Percentiles rank a stretch among this genome's conserved stretches.
phyloP scores from a whole-genome alignment of 2,329 filamentous ascomycete species.

The Nigrospora osmanthi region DNA sequence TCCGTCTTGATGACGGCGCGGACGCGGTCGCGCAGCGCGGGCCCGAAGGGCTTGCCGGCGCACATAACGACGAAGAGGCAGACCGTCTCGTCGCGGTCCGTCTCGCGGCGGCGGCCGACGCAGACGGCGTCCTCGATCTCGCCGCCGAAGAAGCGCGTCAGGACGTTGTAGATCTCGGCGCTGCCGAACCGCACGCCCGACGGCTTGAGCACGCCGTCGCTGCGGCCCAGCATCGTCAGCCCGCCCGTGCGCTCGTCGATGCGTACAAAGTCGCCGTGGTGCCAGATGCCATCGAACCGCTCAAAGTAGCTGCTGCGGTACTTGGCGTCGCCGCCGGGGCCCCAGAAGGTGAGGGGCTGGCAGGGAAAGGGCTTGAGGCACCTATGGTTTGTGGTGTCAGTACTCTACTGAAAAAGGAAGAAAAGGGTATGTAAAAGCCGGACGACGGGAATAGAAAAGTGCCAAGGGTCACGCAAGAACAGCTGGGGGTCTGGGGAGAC shows the following conservation, averaged over 20 bases:
- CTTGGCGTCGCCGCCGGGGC: constrained; percentile 60
- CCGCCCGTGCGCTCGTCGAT: constrained; percentile 66
- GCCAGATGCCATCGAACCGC: constrained; percentile 72
- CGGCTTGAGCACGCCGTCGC: constrained; percentile 89
- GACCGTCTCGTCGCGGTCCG: constrained; percentile 77
- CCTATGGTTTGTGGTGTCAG: too few relatives aligned
- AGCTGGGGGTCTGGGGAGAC: too few relatives aligned
- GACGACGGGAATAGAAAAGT: too few relatives aligned
- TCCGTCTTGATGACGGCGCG: constrained; percentile 64
- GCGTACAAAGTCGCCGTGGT: constrained; percentile 86
- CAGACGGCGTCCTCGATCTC: constrained; percentile 83
- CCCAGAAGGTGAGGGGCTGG: constrained; percentile 87
- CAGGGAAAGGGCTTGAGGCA: constrained; percentile 83
- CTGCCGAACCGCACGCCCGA: constrained; percentile 86
- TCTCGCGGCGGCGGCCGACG: constrained; percentile 64
- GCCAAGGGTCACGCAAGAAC: too few relatives aligned
- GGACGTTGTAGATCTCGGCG: constrained; percentile 93
- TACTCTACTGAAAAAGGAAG: too few relatives aligned
- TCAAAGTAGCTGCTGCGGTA: constrained; percentile 86
- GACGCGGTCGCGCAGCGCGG: constrained; percentile 55
- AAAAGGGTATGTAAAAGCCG: too few relatives aligned
- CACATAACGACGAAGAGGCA: constrained; percentile 81
- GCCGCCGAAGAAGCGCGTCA: constrained; percentile 71
- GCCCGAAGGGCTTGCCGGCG: constrained; percentile 44
- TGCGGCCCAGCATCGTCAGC: constrained; percentile 83